phyloP scores from a whole-genome alignment of 1,284 basidiomycete species.

The Acaromyces ingoldii region DNA sequence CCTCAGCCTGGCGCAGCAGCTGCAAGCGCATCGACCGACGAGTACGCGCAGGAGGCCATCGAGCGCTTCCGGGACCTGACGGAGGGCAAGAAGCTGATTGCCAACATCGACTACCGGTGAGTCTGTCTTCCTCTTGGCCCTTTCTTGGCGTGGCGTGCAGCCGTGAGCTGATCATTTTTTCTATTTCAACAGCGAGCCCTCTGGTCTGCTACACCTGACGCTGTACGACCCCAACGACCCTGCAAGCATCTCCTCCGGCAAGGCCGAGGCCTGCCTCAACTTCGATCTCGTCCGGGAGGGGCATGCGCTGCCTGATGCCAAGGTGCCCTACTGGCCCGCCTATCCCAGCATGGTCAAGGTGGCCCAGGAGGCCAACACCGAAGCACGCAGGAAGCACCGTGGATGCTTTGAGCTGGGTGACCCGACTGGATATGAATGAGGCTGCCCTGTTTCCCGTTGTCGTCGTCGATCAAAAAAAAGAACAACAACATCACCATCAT shows the following conservation, averaged over 20 bases:
- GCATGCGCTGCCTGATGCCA: constrained; percentile 29
- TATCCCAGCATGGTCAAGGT: constrained; percentile 23
- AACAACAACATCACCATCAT: no score
- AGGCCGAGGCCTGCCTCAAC: constrained; percentile 35
- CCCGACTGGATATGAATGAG: constrained; percentile 7
- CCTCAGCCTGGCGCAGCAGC: constrained; percentile 6
- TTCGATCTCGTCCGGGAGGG: constrained; percentile 31
- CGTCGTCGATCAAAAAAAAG: no score
- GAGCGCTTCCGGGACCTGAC: constrained; percentile 33
- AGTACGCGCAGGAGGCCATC: constrained; percentile 38
- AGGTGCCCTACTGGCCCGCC: constrained; percentile 33
- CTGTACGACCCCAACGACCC: constrained; percentile 37
- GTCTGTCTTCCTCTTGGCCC: background rate
- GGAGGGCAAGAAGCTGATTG: constrained; percentile 42
- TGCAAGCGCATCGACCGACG: constrained; percentile 7
- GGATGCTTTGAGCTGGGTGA: constrained; percentile 23
- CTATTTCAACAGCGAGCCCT: constrained; percentile 1
- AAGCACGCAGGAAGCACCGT: constrained; percentile 25
- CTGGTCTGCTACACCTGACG: constrained; percentile 18
- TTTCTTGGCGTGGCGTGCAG: background rate
- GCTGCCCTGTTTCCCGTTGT: no score
- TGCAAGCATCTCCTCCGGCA: constrained; percentile 16
- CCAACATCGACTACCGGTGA: constrained; percentile 33
- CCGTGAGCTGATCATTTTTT: background rate
- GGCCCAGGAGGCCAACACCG: constrained; percentile 21